Conservation (phyloP, 2,329 filamentous ascomycete species). For the Trichoderma koningiopsis region DNA sequence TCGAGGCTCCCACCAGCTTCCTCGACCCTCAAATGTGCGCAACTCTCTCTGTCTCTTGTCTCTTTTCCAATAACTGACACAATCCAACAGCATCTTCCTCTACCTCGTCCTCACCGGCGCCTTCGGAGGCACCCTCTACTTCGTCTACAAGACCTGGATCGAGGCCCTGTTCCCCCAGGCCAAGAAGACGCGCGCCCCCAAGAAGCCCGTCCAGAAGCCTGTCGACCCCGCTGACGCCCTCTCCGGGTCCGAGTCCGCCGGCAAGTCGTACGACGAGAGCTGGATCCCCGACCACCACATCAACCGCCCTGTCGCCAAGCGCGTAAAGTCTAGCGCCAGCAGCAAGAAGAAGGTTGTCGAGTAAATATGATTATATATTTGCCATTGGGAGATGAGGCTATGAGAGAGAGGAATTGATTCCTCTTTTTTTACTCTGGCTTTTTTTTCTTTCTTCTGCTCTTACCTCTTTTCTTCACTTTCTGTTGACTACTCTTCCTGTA, state of each 20-base stretch:
- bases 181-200: conserved; percentile 65
- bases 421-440: background rate
- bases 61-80: background rate
- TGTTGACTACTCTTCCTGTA: background rate
- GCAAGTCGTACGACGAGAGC: conserved; percentile 82
- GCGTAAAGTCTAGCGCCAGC: conserved; percentile 60
- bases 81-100: conserved; percentile 78
- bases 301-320: conserved; percentile 75
- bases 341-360: conserved; percentile 45
- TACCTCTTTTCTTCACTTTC: background rate
- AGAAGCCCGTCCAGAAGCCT: conserved; percentile 65
- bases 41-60: conserved; percentile 22
- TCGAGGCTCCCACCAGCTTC: conserved; percentile 88
- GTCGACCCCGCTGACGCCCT: conserved; percentile 63
- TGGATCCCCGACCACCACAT: conserved; percentile 93
- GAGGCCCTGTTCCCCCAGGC: conserved; percentile 92
- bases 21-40: conserved; percentile 93
- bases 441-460: background rate
- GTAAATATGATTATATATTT: conserved; percentile 28
- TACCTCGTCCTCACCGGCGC: conserved; percentile 84
- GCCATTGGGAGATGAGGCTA: background rate
- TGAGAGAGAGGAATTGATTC: background rate
- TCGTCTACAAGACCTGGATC: conserved; percentile 98
- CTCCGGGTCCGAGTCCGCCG: conserved; percentile 70
- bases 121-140: conserved; percentile 83